These are phyloP conservation scores for Aspergillus phoenicis DNA, from an alignment of 2,329 filamentous ascomycete genomes.

Conservation along the genomic window DNA sequence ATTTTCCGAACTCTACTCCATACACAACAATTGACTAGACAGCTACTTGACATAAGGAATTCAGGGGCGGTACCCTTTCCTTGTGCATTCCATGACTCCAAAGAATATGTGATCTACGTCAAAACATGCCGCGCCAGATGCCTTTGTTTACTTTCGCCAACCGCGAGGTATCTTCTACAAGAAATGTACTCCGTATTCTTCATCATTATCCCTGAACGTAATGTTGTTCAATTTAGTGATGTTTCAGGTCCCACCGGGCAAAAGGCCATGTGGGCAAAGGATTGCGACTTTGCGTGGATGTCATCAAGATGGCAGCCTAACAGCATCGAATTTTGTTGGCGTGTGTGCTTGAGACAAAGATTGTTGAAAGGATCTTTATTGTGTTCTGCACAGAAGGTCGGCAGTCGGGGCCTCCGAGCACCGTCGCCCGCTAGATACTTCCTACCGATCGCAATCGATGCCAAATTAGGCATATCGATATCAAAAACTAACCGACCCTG, in stretches of 20 bases:
- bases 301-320: neutral
- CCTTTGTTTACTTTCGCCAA: no score
- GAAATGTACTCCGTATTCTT: neutral
- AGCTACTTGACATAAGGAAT: neutral
- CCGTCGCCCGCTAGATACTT: neutral
- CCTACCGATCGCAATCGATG: conserved; percentile 1
- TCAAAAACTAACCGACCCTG: neutral
- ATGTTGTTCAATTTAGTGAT: neutral
- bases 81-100: neutral
- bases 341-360: no score
- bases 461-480: neutral
- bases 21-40: neutral
- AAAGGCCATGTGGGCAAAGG: neutral
- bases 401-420: neutral
- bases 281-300: neutral
- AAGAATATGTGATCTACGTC: neutral
- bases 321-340: no score
- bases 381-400: neutral
- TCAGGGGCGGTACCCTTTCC: neutral
- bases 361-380: neutral
- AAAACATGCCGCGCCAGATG: neutral
- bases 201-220: neutral
- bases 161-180: no score
- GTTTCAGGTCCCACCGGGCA: neutral
- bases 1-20: no score